phyloP scores from a whole-genome alignment of 2,329 filamentous ascomycete species.

The Simplicillium sp. region DNA sequence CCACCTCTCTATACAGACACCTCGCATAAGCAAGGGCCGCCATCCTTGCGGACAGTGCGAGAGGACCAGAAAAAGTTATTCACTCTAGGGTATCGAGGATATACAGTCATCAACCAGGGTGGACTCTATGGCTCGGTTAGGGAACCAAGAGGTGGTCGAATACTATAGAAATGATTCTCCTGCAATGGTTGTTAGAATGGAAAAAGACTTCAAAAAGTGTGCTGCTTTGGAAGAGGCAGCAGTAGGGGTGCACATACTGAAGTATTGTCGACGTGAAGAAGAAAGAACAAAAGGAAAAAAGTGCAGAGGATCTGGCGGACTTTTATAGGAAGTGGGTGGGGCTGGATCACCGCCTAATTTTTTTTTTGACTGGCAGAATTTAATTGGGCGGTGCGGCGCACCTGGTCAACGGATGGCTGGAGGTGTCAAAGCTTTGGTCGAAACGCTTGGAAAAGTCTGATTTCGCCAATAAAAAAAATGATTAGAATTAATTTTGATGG shows the following conservation, averaged over 20 bases:
- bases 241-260: conserved; percentile 35
- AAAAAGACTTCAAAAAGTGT: not conserved
- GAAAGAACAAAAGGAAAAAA: conserved; percentile 35
- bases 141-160: conserved; percentile 86
- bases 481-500: no score
- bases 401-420: no score
- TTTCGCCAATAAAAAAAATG: no score
- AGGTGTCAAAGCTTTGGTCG: no score
- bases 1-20: conserved; percentile 64
- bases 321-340: conserved; percentile 29
- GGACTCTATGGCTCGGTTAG: conserved; percentile 86
- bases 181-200: conserved; percentile 20
- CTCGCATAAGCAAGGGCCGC: conserved; percentile 28
- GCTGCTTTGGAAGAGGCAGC: conserved; percentile 7
- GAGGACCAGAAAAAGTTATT: conserved; percentile 51
- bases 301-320: conserved; percentile 11
- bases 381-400: conserved; percentile 1
- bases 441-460: no score
- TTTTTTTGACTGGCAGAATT: conserved; percentile 12
- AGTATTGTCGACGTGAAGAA: conserved; percentile 56
- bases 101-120: conserved; percentile 89
- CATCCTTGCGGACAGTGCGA: conserved; percentile 53
- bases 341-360: conserved; percentile 21
- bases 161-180: conserved; percentile 98
- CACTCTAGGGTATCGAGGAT: conserved; percentile 88